Evolutionary conservation across 768 basidiomycete species (phyloP), one percentile per base, ranked within the genome.

Genomic region (Tylopilus felleus): DNA sequence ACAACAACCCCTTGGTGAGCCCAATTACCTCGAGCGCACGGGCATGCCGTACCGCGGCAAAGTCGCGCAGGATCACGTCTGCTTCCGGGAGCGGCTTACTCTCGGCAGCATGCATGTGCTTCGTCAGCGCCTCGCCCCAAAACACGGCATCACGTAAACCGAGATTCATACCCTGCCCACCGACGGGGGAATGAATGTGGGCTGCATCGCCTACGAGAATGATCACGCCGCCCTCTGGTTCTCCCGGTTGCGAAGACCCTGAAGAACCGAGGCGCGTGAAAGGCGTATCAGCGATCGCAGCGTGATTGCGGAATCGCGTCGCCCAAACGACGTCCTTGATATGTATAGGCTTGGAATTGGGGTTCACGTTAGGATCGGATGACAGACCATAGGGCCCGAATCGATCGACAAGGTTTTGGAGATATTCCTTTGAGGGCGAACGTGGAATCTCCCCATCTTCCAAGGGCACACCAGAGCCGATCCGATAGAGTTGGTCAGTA

Each of bases 81-180:
- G 62, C 60, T 19, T 59, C 65, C 1, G 57, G 28, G 5, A 58
- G 47, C 0, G 61, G 28, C 22, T 42, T 31, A 6, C 51, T 53
- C 31, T 61, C 53, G 8, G 56, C 8, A 4, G 60, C 61, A 7
- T 50, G 59, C 1, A 75, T 51, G 60, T 78, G 78, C 28, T 70
- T 65, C 22, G 65, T 62, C 43, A 83, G 60, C 0, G 65, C 71
- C 16, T 76, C 71, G 5, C 75, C 80, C 13, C 82, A 69, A 44
- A 72, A 68, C 14, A 81, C 57, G 1, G 77, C 80, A 51, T 83
- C 81, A 12, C 81, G 74, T 22, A 83, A 63, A 10, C 81, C 80
- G 23, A 83, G 74, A 55, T 82, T 82, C 80, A 83, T 79, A 8
- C 82, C 82, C 56, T 83, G 81, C 1, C 81, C 82, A 4, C 82